Evolutionary conservation across 2,329 filamentous ascomycete species (phyloP), one percentile per base, ranked within the genome.

Genomic region (Colletotrichum sp.): DNA sequence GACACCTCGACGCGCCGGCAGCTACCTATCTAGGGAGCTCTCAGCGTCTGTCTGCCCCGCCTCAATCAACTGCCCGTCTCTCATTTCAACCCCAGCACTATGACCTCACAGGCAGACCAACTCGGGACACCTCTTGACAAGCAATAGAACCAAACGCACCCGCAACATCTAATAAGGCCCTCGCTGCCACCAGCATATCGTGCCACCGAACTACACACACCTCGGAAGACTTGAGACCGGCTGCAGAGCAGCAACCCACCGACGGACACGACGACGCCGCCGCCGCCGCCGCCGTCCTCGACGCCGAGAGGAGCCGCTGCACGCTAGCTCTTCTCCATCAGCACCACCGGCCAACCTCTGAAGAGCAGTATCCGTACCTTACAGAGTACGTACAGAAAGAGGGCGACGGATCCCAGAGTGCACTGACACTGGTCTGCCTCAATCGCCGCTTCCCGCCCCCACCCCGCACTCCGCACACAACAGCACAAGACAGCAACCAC

Each of bases 101-200:
- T 77, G 76, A 77, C 76, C 76, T 77, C 76, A 77, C 65, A 68
- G 55, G 34, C 69, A 68, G 39, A 74, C 69, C 68, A 71, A 36
- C 36, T 66, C 62, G 61, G 32, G 62, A 55, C 66, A 66, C 19
- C 55, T 71, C 39, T 66, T 73, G 30, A 27, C 27, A 64, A 73
- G 39, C 57, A 69, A 39, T 62, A 66, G 30, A 49, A 49, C 36
- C 52, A 67, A 36, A 70, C 19, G 30, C n/a, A 30, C 34, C 22
- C 25, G n/a, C 30, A 65, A 27, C 39, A 49, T 49, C 62, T 52
- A 39, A 19, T 39, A 63, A 49, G 36, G 32, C 36, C 13, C 44
- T n/a, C 27, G 49, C 49, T 19, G 61, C 62, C 19, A 64, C 55
- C 27, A 68, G 13, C 61, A 44, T 27, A 39, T 57, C 30, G 62